Percentiles rank a stretch among this genome's conserved stretches.
Conservation (phyloP, 352 stramenopile genomes). For the Pythium aristosporum region DNA sequence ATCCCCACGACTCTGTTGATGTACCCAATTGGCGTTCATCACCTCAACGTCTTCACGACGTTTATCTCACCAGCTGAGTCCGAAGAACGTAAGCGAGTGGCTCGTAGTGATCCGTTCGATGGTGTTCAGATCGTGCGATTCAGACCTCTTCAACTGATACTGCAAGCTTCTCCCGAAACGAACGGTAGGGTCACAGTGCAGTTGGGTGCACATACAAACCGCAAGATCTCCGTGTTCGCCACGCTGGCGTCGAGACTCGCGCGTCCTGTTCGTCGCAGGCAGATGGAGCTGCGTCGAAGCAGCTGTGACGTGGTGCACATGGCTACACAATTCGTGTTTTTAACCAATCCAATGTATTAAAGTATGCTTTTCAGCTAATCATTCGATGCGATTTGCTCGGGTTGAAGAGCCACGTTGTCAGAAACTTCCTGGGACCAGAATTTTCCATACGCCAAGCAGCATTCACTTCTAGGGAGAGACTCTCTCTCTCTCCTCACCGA, state of each 20-base stretch:
- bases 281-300: neutral
- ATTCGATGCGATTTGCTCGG: neutral
- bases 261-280: constrained; percentile 1
- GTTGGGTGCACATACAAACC: too few species aligned
- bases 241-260: neutral
- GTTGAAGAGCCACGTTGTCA: constrained; percentile 2
- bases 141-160: too few species aligned
- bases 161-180: too few species aligned
- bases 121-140: too few species aligned
- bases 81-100: too few species aligned
- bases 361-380: neutral
- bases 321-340: constrained; percentile 1
- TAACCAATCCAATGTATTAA: neutral
- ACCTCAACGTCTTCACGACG: too few species aligned
- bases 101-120: too few species aligned
- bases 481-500: neutral
- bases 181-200: too few species aligned
- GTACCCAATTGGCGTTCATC: neutral
- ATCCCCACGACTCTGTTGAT: constrained; percentile 8
- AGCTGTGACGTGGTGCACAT: constrained; percentile 12
- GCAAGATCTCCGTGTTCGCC: neutral
- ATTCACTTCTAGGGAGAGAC: neutral
- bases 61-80: too few species aligned
- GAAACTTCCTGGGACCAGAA: neutral
- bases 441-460: neutral